A percentile compares a stretch with the other conserved stretches of the same genome.
Evolutionary conservation across 75 land plant genomes (phyloP).

Genomic region (Adiantum capillusveneris): DNA sequence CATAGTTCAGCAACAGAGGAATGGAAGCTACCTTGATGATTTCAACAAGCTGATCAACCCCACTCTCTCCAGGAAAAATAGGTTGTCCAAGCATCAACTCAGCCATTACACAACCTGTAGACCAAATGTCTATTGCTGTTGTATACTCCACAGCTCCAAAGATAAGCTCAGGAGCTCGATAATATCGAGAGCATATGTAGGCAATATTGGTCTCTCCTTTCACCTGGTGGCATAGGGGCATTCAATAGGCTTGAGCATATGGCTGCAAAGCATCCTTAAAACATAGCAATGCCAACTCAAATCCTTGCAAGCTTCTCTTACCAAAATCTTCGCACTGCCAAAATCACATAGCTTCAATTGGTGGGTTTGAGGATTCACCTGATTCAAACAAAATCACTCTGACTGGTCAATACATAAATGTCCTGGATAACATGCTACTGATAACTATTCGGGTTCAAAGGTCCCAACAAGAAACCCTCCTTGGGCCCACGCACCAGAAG

Average conservation of each 20-base stretch:
- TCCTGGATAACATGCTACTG: neutral
- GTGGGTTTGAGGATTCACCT: slow-evolving; percentile 98
- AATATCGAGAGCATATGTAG: slow-evolving; percentile 64
- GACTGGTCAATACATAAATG: neutral
- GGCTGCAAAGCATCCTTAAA: neutral
- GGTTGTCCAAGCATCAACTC: slow-evolving; percentile 49
- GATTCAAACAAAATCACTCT: neutral
- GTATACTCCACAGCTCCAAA: slow-evolving; percentile 69
- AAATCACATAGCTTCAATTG: slow-evolving; percentile 95
- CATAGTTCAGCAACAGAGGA: no score
- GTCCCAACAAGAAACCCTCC: neutral
- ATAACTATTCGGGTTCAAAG: neutral
- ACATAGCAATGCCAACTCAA: neutral
- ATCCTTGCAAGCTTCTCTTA: slow-evolving; percentile 14
- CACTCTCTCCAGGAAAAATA: slow-evolving; percentile 39
- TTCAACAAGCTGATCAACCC: slow-evolving; percentile 40
- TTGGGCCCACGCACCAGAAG: slow-evolving; percentile 44
- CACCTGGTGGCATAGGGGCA: slow-evolving; percentile 31
- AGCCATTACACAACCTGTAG: slow-evolving; percentile 65
- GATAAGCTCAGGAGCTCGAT: slow-evolving; percentile 64
- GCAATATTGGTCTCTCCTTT: slow-evolving; percentile 64
- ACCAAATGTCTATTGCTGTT: slow-evolving; percentile 62
- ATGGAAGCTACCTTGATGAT: no score
- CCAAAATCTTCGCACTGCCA: slow-evolving; percentile 97
- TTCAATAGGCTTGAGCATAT: no score